phyloP scores from a whole-genome alignment of 2,329 filamentous ascomycete genomes.

The Anisogramma anomala region DNA sequence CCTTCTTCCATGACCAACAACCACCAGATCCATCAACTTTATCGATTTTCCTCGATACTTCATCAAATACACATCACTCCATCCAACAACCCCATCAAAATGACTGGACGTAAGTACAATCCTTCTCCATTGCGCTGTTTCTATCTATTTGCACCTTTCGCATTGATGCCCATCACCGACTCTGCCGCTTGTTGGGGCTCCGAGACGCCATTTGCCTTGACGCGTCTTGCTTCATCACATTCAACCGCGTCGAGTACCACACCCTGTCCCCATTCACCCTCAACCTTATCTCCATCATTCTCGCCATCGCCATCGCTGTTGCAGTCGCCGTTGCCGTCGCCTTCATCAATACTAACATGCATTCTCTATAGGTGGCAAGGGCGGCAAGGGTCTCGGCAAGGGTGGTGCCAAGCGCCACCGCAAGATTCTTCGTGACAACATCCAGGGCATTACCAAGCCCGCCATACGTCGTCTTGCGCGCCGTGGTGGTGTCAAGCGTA shows the following conservation, averaged over 20 bases:
- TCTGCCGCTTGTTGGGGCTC: conserved; percentile 18
- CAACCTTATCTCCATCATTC: background rate
- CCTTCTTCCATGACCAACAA: too few relatives aligned
- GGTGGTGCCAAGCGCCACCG: conserved; percentile 97
- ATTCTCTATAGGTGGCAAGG: conserved; percentile 63
- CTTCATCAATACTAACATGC: conserved; percentile 35
- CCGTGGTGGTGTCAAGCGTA: conserved; percentile 99
- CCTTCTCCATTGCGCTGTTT: background rate
- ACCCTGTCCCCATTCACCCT: conserved; percentile 4
- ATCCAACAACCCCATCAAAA: conserved; percentile 44
- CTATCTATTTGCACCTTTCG: background rate
- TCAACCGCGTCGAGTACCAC: conserved; percentile 10
- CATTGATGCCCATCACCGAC: conserved; percentile 11
- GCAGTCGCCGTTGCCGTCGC: conserved; percentile 1
- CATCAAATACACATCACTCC: conserved; percentile 16
- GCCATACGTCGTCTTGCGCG: conserved; percentile 96
- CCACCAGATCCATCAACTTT: background rate
- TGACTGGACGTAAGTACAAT: conserved; percentile 45
- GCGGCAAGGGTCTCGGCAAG: conserved; percentile 96
- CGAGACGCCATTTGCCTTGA: conserved; percentile 14
- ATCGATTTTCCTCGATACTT: conserved; percentile 18
- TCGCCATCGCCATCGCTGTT: background rate
- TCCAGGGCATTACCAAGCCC: conserved; percentile 98
- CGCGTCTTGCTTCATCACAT: conserved; percentile 21
- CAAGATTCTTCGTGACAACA: conserved; percentile 99